A percentile compares a stretch with the other conserved stretches of the same genome.
phyloP scores from a whole-genome alignment of 345 rosid species.

The Lumnitzera racemosa region DNA sequence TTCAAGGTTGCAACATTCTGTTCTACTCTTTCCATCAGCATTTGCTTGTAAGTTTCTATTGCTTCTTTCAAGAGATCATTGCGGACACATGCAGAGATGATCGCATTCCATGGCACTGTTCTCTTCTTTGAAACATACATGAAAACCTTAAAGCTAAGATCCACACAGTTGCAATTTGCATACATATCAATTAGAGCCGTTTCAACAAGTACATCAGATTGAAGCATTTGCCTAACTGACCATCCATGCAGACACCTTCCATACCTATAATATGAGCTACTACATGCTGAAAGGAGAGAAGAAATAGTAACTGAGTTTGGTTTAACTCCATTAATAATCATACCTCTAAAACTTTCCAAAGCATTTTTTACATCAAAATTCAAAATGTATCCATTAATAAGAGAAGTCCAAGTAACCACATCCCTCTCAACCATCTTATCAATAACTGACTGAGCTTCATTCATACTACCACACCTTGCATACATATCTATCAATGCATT shows the following conservation, averaged over 20 bases:
- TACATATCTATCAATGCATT: slow-evolving; percentile 63
- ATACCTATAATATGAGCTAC: slow-evolving; percentile 34
- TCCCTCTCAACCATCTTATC: slow-evolving; percentile 37
- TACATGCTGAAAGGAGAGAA: slow-evolving; percentile 65
- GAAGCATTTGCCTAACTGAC: slow-evolving; percentile 49
- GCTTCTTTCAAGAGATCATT: slow-evolving; percentile 13
- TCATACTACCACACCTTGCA: slow-evolving; percentile 44
- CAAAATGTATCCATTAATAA: slow-evolving; percentile 47
- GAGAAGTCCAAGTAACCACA: slow-evolving; percentile 52
- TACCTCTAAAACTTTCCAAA: slow-evolving; percentile 26
- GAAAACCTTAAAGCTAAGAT: slow-evolving; percentile 51
- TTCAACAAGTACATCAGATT: slow-evolving; percentile 38
- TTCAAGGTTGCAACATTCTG: slow-evolving; percentile 10
- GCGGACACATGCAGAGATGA: slow-evolving; percentile 39
- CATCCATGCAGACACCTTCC: slow-evolving; percentile 74
- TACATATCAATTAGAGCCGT: slow-evolving; percentile 86
- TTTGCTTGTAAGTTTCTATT: slow-evolving; percentile 12
- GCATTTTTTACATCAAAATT: slow-evolving; percentile 42
- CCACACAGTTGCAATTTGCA: slow-evolving; percentile 55
- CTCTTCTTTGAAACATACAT: slow-evolving; percentile 35
- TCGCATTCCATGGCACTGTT: slow-evolving; percentile 68
- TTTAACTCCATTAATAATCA: slow-evolving; percentile 30
- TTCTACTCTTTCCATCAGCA: slow-evolving; percentile 12
- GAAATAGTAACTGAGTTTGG: slow-evolving; percentile 54
- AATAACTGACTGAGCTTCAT: slow-evolving; percentile 39